phyloP scores from a whole-genome alignment of 768 basidiomycete genomes.

The Mycena amicta region DNA sequence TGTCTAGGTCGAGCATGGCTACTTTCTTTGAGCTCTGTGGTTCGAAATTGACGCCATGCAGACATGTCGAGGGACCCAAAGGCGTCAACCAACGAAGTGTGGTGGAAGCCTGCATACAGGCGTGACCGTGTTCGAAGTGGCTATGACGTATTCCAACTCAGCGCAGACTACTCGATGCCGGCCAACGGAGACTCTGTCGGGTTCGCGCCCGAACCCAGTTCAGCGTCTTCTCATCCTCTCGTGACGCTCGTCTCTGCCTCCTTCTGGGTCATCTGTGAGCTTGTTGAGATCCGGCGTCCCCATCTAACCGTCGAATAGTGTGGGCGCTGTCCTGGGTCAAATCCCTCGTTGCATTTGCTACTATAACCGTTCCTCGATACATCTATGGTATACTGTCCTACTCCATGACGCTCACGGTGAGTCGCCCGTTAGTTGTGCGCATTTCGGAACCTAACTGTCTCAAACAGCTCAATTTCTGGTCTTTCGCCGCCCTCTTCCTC shows the following conservation, averaged over 20 bases:
- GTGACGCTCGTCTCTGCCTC: conserved; percentile 77
- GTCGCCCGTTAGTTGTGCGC: conserved; percentile 21
- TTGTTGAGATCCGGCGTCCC: conserved; percentile 26
- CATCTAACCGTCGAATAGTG: conserved; percentile 46
- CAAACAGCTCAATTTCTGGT: conserved; percentile 79
- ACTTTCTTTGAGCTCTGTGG: conserved; percentile 42
- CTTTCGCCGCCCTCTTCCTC: conserved; percentile 77
- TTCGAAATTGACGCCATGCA: conserved; percentile 35
- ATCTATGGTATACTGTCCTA: conserved; percentile 82
- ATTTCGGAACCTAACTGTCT: conserved; percentile 4
- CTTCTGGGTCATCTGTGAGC: conserved; percentile 84
- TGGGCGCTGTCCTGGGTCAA: conserved; percentile 83
- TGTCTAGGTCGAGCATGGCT: conserved; percentile 70
- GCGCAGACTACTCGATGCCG: not conserved
- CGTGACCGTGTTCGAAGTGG: not conserved
- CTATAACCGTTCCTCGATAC: conserved; percentile 79
- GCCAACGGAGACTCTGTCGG: not conserved
- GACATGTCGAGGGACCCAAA: conserved; percentile 38
- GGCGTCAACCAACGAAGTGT: conserved; percentile 21
- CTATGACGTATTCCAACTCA: not conserved
- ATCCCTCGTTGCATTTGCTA: conserved; percentile 73
- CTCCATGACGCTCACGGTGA: conserved; percentile 85
- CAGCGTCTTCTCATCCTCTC: conserved; percentile 56
- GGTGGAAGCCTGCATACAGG: not conserved
- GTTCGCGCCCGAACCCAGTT: not conserved